Conservation (phyloP, 768 basidiomycete species). For the Scleroderma bovista region DNA sequence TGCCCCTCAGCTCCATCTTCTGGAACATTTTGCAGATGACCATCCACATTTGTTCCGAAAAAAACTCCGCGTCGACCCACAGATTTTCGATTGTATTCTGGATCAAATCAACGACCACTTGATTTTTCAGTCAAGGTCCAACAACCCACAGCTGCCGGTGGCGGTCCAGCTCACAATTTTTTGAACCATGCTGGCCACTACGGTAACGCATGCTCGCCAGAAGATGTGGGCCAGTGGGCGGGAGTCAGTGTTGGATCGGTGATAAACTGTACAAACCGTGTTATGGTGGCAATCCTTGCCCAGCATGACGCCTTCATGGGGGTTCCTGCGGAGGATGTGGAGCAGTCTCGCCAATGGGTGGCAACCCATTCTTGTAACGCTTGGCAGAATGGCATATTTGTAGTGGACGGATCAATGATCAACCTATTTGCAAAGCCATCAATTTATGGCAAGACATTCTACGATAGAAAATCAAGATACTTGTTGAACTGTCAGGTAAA, state of each 20-base stretch:
- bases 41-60: conserved; percentile 18
- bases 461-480: conserved; percentile 13
- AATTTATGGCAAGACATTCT: conserved; percentile 1
- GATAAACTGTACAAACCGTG: conserved; percentile 11
- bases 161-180: conserved; percentile 25
- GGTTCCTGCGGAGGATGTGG: background rate
- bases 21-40: conserved; percentile 2
- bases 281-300: conserved; percentile 9
- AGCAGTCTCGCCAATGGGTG: conserved; percentile 27
- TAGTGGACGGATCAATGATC: conserved; percentile 33
- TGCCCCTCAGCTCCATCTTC: conserved; percentile 3
- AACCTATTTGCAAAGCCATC: conserved; percentile 6
- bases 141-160: conserved; percentile 20
- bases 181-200: conserved; percentile 6
- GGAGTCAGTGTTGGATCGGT: conserved; percentile 12
- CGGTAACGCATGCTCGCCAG: background rate
- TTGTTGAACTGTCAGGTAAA: conserved; percentile 13
- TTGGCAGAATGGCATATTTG: conserved; percentile 33
- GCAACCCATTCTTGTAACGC: conserved; percentile 21
- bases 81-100: conserved; percentile 20
- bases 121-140: conserved; percentile 16
- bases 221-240: conserved; percentile 13
- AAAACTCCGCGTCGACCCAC: conserved; percentile 19
- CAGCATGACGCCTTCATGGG: conserved; percentile 8
- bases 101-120: conserved; percentile 14